Evolutionary conservation across 108 stramenopile species (phyloP), one percentile per base, ranked within the genome.

Genomic region (Asterionellopsis glacialis): DNA sequence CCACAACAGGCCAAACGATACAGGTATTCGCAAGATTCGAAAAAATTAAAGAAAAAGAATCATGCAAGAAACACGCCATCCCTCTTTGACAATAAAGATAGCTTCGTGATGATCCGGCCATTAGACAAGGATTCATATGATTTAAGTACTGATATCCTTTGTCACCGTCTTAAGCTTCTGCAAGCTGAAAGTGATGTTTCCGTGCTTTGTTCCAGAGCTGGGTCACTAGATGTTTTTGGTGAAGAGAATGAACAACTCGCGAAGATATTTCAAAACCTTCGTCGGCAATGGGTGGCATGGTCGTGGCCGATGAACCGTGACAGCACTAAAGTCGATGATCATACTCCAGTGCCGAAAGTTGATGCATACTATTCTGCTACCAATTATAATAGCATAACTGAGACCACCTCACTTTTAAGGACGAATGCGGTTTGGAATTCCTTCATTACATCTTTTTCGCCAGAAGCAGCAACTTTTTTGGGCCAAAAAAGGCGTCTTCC

Each of bases 1-100:
- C 57, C 82, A 1, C 82, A 88, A 44, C 87, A 89, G 73, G 82
- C 87, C 47, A 86, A 87, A 64, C 78, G 75, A 11, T 77, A 63
- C 54, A 79, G 76, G 19, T 87, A 86, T 63, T 33, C 33, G 33
- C 33, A 33, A 5, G 33, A 33, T 5, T 33, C 33, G 2, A 33
- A 33, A 7, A 33, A 33, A 2, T 33, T 33, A 7, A 74, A 75
- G 61, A 82, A 80, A 52, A 40, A 51, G 23, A 48, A 54, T 47
- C 43, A 59, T 50, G 54, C 61, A 18, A 68, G 55, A 21, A 59
- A 68, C 0, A 26, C 47, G 41, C 19, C 13, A 47, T 77, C 81
- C 1, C 45, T 43, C 33, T 82, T 82, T 61, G 73, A 82, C 15
- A 21, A 12, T 16, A 58, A 59, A 12, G 81, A 82, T 44, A 64